These are phyloP conservation scores for Paracorniculantispora psalliotae DNA, from an alignment of 2,329 filamentous ascomycete species.

Conservation along the genomic window DNA sequence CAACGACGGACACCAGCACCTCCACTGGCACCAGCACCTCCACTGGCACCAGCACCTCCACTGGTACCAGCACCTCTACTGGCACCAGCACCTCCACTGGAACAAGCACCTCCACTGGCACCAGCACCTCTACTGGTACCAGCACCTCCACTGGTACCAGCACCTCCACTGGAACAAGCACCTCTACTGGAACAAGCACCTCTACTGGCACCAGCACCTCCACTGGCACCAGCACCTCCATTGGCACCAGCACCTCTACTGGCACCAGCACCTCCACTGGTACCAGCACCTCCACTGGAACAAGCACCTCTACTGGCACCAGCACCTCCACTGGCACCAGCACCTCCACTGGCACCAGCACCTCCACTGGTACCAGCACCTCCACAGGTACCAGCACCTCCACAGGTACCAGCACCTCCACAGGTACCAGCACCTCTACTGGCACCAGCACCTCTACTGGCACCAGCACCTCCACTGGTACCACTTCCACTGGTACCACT, in stretches of 20 bases:
- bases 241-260: neutral
- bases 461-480: neutral
- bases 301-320: neutral
- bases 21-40: neutral
- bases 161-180: neutral
- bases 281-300: neutral
- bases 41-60: neutral
- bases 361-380: neutral
- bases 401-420: neutral
- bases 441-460: neutral
- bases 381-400: neutral
- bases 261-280: neutral
- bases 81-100: neutral
- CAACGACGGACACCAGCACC: neutral
- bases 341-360: neutral
- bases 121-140: neutral
- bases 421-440: neutral
- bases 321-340: neutral
- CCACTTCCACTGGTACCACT: neutral
- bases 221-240: neutral
- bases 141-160: neutral
- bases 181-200: neutral
- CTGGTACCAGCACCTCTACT: neutral
- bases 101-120: neutral
- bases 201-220: neutral